Percentiles rank a stretch among this genome's conserved stretches.
Evolutionary conservation across 345 rosid species (phyloP).

Genomic region (Eucalyptus cloeziana): DNA sequence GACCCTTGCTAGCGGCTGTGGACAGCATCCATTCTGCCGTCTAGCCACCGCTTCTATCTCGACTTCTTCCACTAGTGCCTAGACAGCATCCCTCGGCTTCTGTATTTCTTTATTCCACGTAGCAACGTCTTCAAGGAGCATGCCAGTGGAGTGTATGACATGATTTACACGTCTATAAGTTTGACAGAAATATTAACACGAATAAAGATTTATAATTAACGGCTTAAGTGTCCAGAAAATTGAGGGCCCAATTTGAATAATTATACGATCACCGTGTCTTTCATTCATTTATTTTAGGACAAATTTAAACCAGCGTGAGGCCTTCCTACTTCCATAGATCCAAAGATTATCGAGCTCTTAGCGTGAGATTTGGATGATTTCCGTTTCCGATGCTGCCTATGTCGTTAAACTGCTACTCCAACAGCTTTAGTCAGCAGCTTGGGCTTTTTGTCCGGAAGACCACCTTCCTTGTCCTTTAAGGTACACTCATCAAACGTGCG

Average conservation of each 20-base stretch:
- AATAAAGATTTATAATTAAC: neutral
- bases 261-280: fast-evolving
- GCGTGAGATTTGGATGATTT: too few species aligned
- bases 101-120: neutral
- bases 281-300: neutral
- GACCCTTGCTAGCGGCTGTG: neutral
- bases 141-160: fast-evolving
- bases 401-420: too few species aligned
- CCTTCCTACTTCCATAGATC: too few species aligned
- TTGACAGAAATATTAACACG: neutral
- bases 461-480: too few species aligned
- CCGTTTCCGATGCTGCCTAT: too few species aligned
- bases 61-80: neutral
- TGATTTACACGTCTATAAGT: neutral
- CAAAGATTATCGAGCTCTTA: too few species aligned
- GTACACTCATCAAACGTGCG: too few species aligned
- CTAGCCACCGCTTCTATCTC: neutral
- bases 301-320: neutral
- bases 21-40: neutral
- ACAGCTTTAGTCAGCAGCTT: too few species aligned
- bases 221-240: neutral
- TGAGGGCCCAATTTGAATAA: neutral
- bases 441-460: too few species aligned
- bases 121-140: neutral
- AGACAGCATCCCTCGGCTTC: too few species aligned